These are phyloP conservation scores for Pleurozium schreberi DNA, from an alignment of 225 moss, liverwort and hornwort species.

Conservation along the genomic window DNA sequence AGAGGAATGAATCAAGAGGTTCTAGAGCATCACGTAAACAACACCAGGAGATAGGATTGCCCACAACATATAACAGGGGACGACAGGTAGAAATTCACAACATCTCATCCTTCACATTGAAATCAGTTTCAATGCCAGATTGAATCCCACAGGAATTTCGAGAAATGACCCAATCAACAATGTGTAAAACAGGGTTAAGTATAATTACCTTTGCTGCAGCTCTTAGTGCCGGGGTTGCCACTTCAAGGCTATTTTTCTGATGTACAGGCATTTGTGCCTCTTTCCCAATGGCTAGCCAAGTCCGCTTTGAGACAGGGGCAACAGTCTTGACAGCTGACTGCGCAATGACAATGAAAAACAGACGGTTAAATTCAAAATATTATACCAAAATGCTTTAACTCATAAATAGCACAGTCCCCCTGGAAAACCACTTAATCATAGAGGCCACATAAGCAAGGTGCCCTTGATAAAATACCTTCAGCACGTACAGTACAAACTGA, in stretches of 20 bases:
- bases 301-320: too few relatives aligned
- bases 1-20: neutral
- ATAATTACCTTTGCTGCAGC: constrained; percentile 8
- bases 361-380: too few relatives aligned
- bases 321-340: too few relatives aligned
- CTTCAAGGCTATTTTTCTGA: constrained; percentile 29
- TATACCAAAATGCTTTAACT: too few relatives aligned
- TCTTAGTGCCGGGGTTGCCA: neutral
- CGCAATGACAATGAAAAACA: too few relatives aligned
- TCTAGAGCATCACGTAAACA: neutral
- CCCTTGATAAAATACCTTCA: too few relatives aligned
- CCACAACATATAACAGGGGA: neutral
- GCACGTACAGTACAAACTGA: too few relatives aligned
- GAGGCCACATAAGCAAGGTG: too few relatives aligned
- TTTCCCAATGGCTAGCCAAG: too few relatives aligned
- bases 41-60: too few relatives aligned
- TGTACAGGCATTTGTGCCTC: neutral
- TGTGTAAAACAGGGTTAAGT: neutral
- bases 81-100: neutral
- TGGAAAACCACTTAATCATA: too few relatives aligned
- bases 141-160: neutral
- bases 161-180: neutral
- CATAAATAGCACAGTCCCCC: too few relatives aligned
- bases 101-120: neutral
- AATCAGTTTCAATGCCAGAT: neutral